Evolutionary conservation across 2,329 filamentous ascomycete genomes (phyloP).

Genomic region (Aspergillus thermomutatus): DNA sequence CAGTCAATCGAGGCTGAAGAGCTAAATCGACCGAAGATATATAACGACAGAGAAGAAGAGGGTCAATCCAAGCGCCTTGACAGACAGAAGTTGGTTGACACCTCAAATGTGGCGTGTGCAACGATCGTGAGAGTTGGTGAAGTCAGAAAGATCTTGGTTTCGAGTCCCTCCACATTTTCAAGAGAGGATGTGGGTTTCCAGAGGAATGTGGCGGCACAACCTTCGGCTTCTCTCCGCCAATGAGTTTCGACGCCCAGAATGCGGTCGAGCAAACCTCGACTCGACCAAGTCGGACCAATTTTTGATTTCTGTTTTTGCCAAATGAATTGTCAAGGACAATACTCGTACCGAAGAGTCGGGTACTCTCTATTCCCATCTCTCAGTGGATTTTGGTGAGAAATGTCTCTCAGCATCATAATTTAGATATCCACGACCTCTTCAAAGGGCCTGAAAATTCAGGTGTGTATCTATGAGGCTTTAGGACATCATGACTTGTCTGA

Average conservation of each 20-base stretch:
- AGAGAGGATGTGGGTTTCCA: constrained; percentile 22
- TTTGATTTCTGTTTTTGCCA: not conserved
- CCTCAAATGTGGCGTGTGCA: constrained; percentile 1
- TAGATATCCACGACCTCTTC: not conserved
- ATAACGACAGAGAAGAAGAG: constrained; percentile 7
- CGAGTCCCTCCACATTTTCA: constrained; percentile 28
- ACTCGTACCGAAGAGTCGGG: too few species aligned
- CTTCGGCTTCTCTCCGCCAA: constrained; percentile 15
- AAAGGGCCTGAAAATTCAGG: not conserved
- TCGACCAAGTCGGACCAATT: not conserved
- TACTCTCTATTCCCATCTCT: too few species aligned
- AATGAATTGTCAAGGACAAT: too few species aligned
- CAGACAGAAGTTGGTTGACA: not conserved
- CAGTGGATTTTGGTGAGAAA: not conserved
- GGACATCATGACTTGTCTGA: not conserved
- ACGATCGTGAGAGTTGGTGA: not conserved
- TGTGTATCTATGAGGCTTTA: not conserved
- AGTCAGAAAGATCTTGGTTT: not conserved
- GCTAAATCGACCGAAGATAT: not conserved
- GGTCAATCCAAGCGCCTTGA: constrained; percentile 9
- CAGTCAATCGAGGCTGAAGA: not conserved
- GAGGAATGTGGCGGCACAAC: constrained; percentile 23
- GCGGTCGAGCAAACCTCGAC: constrained; percentile 1
- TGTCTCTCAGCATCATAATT: not conserved
- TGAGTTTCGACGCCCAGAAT: constrained; percentile 14